These are phyloP conservation scores for Akanthomyces dipterigenus DNA, from an alignment of 2,329 filamentous ascomycete genomes.

Conservation along the genomic window DNA sequence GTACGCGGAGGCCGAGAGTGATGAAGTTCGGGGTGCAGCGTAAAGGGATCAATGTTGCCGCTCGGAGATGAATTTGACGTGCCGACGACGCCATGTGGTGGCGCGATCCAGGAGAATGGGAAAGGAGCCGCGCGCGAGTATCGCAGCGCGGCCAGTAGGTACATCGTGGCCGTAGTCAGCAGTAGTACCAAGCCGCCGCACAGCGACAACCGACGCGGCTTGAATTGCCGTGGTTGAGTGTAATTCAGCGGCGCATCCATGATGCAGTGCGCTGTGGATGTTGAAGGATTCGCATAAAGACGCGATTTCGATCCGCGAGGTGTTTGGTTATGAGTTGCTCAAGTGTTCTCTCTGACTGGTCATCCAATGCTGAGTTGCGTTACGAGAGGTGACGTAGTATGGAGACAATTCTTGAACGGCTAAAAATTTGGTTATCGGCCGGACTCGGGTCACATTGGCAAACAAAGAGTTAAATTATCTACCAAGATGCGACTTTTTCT, in stretches of 20 bases:
- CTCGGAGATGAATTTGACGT: background rate
- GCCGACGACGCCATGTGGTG: background rate
- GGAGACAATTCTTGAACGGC: background rate
- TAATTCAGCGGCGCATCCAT: background rate
- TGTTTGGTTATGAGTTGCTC: background rate
- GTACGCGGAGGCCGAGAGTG: conserved; percentile 5
- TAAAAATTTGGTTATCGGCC: background rate
- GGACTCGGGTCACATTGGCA: background rate
- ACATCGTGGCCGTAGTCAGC: background rate
- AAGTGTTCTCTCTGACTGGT: background rate
- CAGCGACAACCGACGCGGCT: background rate
- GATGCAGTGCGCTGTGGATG: background rate
- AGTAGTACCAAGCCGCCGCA: conserved; percentile 6
- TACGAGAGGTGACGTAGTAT: background rate
- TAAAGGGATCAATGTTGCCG: background rate
- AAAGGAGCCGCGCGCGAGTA: background rate
- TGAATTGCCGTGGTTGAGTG: background rate
- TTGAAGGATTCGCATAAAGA: background rate
- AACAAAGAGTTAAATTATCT: background rate
- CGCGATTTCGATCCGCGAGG: background rate
- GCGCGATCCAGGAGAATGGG: background rate
- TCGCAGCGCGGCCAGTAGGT: background rate
- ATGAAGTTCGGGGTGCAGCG: conserved; percentile 10
- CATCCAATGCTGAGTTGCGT: background rate
- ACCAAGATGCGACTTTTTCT: background rate